Evolutionary conservation across 75 land plant genomes (phyloP).

Genomic region (Picea sitchensis): DNA sequence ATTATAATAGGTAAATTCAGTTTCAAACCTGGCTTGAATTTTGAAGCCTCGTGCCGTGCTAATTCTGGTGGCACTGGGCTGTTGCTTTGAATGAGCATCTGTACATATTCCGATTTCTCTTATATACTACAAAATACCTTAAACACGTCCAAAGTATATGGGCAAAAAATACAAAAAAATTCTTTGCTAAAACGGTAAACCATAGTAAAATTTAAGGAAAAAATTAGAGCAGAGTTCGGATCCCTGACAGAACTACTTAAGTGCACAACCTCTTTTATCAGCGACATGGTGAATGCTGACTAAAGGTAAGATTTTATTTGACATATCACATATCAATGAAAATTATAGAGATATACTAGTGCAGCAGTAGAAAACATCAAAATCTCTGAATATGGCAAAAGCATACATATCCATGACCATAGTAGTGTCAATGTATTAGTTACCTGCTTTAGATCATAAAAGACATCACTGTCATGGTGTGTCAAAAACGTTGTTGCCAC

Average conservation of each 20-base stretch:
- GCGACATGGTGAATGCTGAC: neutral
- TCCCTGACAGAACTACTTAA: neutral
- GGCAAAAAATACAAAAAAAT: neutral
- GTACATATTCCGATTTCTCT: neutral
- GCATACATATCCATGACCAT: neutral
- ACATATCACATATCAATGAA: neutral
- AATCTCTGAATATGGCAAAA: neutral
- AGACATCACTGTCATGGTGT: constrained; percentile 77
- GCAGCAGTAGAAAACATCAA: neutral
- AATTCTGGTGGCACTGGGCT: constrained; percentile 95
- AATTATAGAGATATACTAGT: neutral
- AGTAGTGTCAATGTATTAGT: neutral
- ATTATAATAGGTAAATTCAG: neutral
- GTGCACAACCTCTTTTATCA: neutral
- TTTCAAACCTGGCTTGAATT: constrained; percentile 86
- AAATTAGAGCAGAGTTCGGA: neutral
- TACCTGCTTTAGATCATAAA: constrained; percentile 88
- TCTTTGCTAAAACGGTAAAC: neutral
- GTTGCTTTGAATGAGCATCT: constrained; percentile 93
- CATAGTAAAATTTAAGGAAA: neutral
- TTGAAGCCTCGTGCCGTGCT: constrained; percentile 91
- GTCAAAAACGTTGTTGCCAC: constrained; percentile 92
- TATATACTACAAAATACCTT: neutral
- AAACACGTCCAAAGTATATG: neutral
- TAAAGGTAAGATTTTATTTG: neutral